Evolutionary conservation across 805 yeast genomes (phyloP).

Genomic region (Ogataea ramenticola): DNA sequence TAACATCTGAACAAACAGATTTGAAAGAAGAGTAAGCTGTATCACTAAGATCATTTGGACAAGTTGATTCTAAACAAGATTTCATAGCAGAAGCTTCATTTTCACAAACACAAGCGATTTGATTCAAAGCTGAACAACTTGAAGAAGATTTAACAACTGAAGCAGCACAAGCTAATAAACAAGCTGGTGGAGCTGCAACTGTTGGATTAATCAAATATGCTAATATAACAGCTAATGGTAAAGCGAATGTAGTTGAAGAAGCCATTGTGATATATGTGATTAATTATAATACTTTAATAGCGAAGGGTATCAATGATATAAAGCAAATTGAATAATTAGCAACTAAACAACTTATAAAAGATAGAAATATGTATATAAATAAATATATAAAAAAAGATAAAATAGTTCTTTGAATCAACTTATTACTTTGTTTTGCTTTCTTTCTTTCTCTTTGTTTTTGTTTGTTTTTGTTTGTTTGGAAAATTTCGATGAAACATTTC

Average conservation of each 20-base stretch:
- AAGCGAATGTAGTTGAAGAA: conserved; percentile 8
- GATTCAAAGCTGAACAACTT: conserved; percentile 51
- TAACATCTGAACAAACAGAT: conserved; percentile 41
- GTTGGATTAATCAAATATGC: conserved; percentile 32
- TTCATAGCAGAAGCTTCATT: conserved; percentile 45
- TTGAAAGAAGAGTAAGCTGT: conserved; percentile 56
- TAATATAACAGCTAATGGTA: conserved; percentile 25
- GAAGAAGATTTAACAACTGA: conserved; percentile 50
- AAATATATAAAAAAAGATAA: too few relatives aligned
- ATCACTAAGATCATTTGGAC: conserved; percentile 58
- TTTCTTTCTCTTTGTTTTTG: too few relatives aligned
- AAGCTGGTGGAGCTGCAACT: conserved; percentile 79
- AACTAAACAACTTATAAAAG: too few relatives aligned
- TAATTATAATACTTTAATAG: too few relatives aligned
- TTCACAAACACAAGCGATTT: conserved; percentile 63
- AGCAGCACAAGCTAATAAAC: conserved; percentile 83
- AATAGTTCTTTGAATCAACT: too few relatives aligned
- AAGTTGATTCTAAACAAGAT: conserved; percentile 55
- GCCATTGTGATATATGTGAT: not conserved
- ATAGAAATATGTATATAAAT: too few relatives aligned
- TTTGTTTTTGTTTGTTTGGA: too few relatives aligned
- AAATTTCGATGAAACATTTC: too few relatives aligned
- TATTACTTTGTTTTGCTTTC: too few relatives aligned
- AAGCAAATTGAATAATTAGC: too few relatives aligned
- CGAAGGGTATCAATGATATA: too few relatives aligned